Evolutionary conservation across 1,284 basidiomycete species (phyloP).

Genomic region (Fomitopsis pinicola): DNA sequence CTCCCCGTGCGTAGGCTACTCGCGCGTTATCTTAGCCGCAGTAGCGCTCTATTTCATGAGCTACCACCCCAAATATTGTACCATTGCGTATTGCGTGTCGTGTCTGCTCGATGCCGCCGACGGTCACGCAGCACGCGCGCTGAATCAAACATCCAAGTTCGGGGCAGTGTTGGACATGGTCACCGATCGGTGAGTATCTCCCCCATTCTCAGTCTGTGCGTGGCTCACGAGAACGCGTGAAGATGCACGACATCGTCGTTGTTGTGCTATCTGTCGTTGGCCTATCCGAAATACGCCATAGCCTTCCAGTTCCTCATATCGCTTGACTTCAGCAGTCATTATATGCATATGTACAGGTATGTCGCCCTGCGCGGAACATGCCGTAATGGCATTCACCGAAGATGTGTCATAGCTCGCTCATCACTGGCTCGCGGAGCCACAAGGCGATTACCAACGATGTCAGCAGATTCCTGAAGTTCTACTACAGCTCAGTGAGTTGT

Average conservation of each 20-base stretch:
- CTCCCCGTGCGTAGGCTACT: conserved; percentile 62
- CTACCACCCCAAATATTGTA: conserved; percentile 91
- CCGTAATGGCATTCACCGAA: conserved; percentile 1
- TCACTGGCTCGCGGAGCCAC: conserved; percentile 91
- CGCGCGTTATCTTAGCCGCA: conserved; percentile 87
- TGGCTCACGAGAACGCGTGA: conserved; percentile 1
- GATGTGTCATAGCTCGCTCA: conserved; percentile 66
- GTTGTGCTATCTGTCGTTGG: conserved; percentile 89
- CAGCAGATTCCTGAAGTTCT: conserved; percentile 87
- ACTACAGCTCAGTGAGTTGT: conserved; percentile 84
- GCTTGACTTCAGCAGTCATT: conserved; percentile 97
- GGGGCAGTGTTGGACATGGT: conserved; percentile 99
- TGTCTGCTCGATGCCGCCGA: conserved; percentile 95
- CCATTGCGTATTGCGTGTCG: conserved; percentile 87
- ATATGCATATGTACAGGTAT: conserved; percentile 99
- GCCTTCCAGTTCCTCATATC: conserved; percentile 95
- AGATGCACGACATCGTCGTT: conserved; percentile 97
- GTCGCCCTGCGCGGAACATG: not conserved
- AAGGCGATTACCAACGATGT: conserved; percentile 91
- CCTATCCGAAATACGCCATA: conserved; percentile 81
- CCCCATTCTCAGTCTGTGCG: not conserved
- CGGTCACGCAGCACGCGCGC: conserved; percentile 86
- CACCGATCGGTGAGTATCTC: conserved; percentile 80
- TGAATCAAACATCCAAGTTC: conserved; percentile 93
- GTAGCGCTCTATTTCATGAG: conserved; percentile 93